Conservation (phyloP, 371 early-diverging fungal species). For the Blakeslea trispora region DNA sequence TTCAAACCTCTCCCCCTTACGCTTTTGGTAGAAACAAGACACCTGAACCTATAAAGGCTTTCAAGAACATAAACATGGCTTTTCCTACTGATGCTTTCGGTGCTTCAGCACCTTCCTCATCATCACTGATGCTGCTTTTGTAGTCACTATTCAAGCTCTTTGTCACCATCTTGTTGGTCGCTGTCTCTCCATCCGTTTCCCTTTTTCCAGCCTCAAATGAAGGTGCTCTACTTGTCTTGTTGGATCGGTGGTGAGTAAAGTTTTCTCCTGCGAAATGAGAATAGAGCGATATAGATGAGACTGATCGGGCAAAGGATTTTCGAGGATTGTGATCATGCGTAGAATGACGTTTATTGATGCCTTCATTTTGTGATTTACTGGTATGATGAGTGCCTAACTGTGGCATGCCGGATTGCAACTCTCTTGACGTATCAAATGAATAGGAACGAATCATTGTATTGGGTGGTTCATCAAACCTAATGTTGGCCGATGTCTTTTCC, state of each 20-base stretch:
- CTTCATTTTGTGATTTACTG: constrained; percentile 17
- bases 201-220: not conserved
- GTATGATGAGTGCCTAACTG: constrained; percentile 9
- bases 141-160: not conserved
- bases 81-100: constrained; percentile 36
- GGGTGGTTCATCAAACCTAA: constrained; percentile 6
- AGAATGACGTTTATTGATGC: not conserved
- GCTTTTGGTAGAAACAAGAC: constrained; percentile 69
- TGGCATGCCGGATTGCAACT: constrained; percentile 9
- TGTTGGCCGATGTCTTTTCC: not conserved
- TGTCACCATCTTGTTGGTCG: not conserved
- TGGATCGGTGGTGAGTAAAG: constrained; percentile 10
- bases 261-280: constrained; percentile 37
- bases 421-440: constrained; percentile 15
- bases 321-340: constrained; percentile 13
- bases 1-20: no score
- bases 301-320: constrained; percentile 26
- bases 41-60: constrained; percentile 81
- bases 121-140: no score
- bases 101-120: not conserved
- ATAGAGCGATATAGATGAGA: constrained; percentile 32
- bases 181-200: not conserved
- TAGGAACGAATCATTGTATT: constrained; percentile 10
- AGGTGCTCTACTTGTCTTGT: not conserved
- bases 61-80: constrained; percentile 75